Conservation (phyloP, 306 rosid genomes). For the Dicorynia guianensis region DNA sequence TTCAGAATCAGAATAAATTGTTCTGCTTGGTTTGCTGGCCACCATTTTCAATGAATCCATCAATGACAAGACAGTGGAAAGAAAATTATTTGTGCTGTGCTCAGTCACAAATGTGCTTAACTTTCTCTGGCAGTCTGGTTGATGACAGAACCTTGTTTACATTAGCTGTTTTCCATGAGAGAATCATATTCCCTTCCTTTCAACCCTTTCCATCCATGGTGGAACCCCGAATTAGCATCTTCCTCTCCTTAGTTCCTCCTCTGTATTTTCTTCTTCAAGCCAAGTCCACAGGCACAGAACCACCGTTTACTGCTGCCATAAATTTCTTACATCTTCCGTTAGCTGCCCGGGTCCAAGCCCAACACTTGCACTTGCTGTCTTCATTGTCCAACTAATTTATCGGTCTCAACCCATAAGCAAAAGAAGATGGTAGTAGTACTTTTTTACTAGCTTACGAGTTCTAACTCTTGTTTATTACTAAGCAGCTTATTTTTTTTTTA, state of each 20-base stretch:
- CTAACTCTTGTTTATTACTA: not conserved
- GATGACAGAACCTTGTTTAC: not conserved
- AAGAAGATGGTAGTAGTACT: slow-evolving; percentile 44
- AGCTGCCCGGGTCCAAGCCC: not conserved
- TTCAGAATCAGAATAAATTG: not conserved
- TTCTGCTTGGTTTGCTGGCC: not conserved
- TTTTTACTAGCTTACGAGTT: not conserved
- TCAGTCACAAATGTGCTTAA: slow-evolving; percentile 10
- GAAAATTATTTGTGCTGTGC: not conserved
- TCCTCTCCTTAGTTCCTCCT: slow-evolving; percentile 23
- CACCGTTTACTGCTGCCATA: slow-evolving; percentile 35
- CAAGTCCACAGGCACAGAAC: slow-evolving; percentile 27
- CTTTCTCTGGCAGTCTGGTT: not conserved
- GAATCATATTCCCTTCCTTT: slow-evolving; percentile 50
- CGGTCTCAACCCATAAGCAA: slow-evolving; percentile 13
- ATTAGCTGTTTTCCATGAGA: slow-evolving; percentile 21
- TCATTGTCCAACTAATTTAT: slow-evolving; percentile 8
- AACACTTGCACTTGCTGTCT: slow-evolving; percentile 23
- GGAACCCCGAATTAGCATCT: slow-evolving; percentile 46
- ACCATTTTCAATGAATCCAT: not conserved
- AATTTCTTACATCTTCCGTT: slow-evolving; percentile 26
- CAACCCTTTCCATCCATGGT: slow-evolving; percentile 38
- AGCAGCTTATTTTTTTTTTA: slow-evolving; percentile 10
- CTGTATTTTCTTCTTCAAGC: slow-evolving; percentile 35
- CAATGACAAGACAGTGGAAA: too few relatives aligned